Percentiles rank a stretch among this genome's conserved stretches.
These are phyloP conservation scores for Aureobasidium namibiae DNA, from an alignment of 2,329 filamentous ascomycete species.

Conservation along the genomic window DNA sequence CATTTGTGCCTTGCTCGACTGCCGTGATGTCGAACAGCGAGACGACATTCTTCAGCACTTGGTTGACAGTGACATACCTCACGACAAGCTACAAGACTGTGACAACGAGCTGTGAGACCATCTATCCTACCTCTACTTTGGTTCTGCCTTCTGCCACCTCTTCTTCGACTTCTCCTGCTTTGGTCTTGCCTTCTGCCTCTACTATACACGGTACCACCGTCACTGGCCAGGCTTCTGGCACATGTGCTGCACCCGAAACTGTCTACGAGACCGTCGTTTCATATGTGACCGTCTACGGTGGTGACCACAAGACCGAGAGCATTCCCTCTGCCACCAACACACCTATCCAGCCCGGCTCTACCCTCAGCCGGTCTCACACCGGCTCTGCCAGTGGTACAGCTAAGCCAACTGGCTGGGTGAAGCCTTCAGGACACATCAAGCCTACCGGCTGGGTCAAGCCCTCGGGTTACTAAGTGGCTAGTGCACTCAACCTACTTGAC, in stretches of 20 bases:
- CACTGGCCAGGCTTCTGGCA: not conserved
- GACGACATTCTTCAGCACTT: conserved; percentile 30
- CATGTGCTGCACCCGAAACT: conserved; percentile 11
- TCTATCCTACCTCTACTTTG: conserved; percentile 3
- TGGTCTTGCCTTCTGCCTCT: not conserved
- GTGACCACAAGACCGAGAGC: not conserved
- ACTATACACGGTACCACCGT: not conserved
- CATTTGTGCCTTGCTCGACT: conserved; percentile 31
- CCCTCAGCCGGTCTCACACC: conserved; percentile 4
- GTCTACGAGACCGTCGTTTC: conserved; percentile 14
- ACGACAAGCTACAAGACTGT: conserved; percentile 25
- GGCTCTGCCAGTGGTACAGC: not conserved
- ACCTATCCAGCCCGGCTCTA: not conserved
- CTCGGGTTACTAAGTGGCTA: not conserved
- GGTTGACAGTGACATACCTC: conserved; percentile 29
- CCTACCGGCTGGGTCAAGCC: not conserved
- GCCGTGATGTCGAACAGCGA: conserved; percentile 25
- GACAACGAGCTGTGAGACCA: conserved; percentile 15
- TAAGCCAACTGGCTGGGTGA: conserved; percentile 1
- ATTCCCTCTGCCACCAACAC: not conserved
- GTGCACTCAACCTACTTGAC: not conserved
- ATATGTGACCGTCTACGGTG: not conserved
- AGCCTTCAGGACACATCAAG: not conserved
- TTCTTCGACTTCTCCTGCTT: no score
- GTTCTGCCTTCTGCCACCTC: no score